A percentile compares a stretch with the other conserved stretches of the same genome.
Conservation (phyloP, 441 rosid species). For the Capsella rubella region DNA sequence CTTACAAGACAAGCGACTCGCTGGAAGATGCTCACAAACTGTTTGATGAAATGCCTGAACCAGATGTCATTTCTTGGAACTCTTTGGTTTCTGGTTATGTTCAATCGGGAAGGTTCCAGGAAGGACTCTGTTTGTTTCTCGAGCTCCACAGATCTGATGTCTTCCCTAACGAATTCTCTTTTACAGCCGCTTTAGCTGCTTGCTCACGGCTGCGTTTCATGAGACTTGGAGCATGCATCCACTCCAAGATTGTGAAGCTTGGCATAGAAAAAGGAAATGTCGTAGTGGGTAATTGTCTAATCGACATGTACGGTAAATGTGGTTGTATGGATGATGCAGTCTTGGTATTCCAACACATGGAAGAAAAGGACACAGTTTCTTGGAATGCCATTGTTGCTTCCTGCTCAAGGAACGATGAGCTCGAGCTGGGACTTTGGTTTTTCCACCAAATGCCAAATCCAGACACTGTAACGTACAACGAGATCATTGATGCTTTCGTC, state of each 20-base stretch:
- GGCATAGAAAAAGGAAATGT: constrained; percentile 56
- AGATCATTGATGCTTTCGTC: constrained; percentile 67
- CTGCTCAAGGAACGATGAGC: constrained; percentile 60
- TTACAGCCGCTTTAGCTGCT: constrained; percentile 69
- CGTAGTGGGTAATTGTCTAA: constrained; percentile 71
- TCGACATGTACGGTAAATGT: constrained; percentile 87
- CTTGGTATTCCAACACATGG: constrained; percentile 53
- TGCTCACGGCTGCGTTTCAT: constrained; percentile 54
- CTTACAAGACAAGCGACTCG: constrained; percentile 48
- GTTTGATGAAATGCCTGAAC: constrained; percentile 86
- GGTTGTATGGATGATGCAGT: constrained; percentile 64
- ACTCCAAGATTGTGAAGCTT: constrained; percentile 62
- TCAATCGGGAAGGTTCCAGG: constrained; percentile 56
- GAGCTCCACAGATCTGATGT: constrained; percentile 57
- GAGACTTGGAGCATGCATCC: constrained; percentile 58
- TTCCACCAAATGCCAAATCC: constrained; percentile 67
- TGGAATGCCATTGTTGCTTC: constrained; percentile 89
- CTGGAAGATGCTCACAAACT: constrained; percentile 51
- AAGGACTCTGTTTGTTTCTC: constrained; percentile 61
- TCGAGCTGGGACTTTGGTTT: constrained; percentile 59
- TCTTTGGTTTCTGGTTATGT: constrained; percentile 66
- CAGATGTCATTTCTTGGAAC: constrained; percentile 81
- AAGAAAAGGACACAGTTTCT: constrained; percentile 66
- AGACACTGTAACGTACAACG: constrained; percentile 79
- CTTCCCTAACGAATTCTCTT: constrained; percentile 62